Evolutionary conservation across 2,329 filamentous ascomycete species (phyloP).

Genomic region (Colletotrichum sp.): DNA sequence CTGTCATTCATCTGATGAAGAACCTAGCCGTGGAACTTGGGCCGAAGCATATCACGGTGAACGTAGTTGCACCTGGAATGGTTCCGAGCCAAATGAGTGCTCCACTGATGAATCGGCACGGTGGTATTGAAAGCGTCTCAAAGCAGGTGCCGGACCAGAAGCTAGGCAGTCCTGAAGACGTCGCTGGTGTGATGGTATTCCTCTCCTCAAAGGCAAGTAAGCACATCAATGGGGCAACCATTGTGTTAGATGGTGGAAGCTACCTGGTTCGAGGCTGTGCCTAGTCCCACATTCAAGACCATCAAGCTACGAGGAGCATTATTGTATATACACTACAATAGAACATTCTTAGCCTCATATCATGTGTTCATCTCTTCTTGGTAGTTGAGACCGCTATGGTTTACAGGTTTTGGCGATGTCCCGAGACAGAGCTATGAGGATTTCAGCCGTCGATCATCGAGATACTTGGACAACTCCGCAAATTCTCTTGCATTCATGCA

Average conservation of each 20-base stretch:
- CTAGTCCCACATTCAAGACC: neutral
- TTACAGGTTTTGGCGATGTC: neutral
- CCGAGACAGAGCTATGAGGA: accelerated
- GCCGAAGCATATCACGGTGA: neutral
- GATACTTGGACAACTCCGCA: neutral
- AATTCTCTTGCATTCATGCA: neutral
- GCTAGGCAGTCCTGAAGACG: neutral
- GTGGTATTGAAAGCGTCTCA: neutral
- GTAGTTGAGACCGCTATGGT: neutral
- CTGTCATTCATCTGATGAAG: neutral
- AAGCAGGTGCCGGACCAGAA: neutral
- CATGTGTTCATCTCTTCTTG: neutral
- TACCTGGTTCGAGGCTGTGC: neutral
- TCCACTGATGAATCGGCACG: neutral
- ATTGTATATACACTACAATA: neutral
- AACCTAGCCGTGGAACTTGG: neutral
- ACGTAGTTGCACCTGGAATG: neutral
- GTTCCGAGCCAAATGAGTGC: neutral
- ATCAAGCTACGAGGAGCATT: neutral
- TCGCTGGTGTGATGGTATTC: neutral
- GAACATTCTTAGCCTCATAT: neutral
- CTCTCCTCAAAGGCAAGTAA: neutral
- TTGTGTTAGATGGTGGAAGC: neutral
- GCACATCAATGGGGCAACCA: neutral
- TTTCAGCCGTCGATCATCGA: neutral